Conservation (phyloP, 164 flowering plant genomes). For the Dillenia turbinata region DNA sequence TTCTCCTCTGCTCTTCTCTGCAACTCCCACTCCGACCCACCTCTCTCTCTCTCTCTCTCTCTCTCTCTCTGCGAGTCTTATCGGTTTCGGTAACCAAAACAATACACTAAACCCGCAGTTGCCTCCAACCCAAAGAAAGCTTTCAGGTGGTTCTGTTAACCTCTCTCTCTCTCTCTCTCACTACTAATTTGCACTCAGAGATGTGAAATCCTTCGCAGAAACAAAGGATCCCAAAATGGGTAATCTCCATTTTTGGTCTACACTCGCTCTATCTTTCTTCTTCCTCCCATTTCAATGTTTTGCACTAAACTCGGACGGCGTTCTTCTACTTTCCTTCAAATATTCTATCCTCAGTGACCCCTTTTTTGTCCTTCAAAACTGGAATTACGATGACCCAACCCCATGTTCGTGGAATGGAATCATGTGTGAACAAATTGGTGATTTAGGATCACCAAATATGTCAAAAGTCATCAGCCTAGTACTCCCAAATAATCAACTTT, state of each 20-base stretch:
- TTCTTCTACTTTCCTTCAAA: conserved; percentile 49
- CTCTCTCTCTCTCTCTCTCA: too few species aligned
- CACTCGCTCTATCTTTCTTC: conserved; percentile 6
- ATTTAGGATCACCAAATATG: conserved; percentile 19
- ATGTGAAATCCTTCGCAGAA: too few species aligned
- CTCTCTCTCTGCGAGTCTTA: too few species aligned
- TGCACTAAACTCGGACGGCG: conserved; percentile 50
- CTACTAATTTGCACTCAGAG: too few species aligned
- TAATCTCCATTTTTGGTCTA: not conserved
- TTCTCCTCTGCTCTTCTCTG: too few species aligned
- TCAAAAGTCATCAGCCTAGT: conserved; percentile 39
- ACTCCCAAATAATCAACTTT: conserved; percentile 42
- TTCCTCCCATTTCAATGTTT: conserved; percentile 5
- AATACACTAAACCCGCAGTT: too few species aligned
- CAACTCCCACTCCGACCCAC: too few species aligned
- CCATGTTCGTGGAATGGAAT: conserved; percentile 69
- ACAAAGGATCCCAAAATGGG: too few species aligned
- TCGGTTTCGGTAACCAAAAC: too few species aligned
- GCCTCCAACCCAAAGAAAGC: too few species aligned
- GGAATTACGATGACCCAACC: conserved; percentile 47
- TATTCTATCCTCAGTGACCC: conserved; percentile 58
- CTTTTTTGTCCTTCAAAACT: conserved; percentile 32
- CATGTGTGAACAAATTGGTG: conserved; percentile 27
- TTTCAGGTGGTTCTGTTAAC: not conserved
- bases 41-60: too few species aligned